These are phyloP conservation scores for Wickerhamomyces rabaulensis DNA, from an alignment of 805 yeast genomes.

Conservation along the genomic window DNA sequence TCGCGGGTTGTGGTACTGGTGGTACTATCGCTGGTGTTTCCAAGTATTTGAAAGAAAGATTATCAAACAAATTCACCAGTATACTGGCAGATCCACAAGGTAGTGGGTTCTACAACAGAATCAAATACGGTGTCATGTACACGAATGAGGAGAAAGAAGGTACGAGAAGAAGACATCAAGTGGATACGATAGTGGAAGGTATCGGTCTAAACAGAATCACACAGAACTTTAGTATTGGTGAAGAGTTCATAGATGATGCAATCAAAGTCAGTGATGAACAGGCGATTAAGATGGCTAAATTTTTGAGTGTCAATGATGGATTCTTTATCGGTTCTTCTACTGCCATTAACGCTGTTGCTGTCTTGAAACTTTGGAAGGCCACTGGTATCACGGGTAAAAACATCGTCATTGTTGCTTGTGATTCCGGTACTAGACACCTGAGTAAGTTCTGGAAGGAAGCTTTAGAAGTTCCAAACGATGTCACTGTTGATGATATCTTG, in stretches of 20 bases:
- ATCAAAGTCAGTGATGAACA: slow-evolving; percentile 73
- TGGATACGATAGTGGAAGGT: slow-evolving; percentile 91
- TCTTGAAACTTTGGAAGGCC: slow-evolving; percentile 50
- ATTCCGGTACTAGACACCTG: slow-evolving; percentile 84
- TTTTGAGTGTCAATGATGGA: slow-evolving; percentile 76
- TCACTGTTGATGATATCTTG: slow-evolving; percentile 31
- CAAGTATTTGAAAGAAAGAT: slow-evolving; percentile 54
- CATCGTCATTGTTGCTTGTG: slow-evolving; percentile 86
- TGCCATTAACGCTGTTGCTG: slow-evolving; percentile 93
- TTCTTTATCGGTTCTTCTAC: slow-evolving; percentile 88
- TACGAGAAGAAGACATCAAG: slow-evolving; percentile 90
- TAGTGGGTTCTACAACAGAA: slow-evolving; percentile 79
- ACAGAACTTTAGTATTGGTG: slow-evolving; percentile 70
- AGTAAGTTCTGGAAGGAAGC: slow-evolving; percentile 90
- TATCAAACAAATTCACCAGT: slow-evolving; percentile 33
- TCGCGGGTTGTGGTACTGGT: slow-evolving; percentile 94
- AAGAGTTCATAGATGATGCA: slow-evolving; percentile 67
- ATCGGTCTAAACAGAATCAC: slow-evolving; percentile 88
- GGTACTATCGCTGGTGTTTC: slow-evolving; percentile 96
- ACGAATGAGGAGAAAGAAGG: slow-evolving; percentile 88
- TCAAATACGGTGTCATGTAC: slow-evolving; percentile 91
- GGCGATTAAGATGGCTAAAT: slow-evolving; percentile 86
- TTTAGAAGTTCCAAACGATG: slow-evolving; percentile 25
- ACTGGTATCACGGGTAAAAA: slow-evolving; percentile 47
- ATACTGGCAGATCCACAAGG: slow-evolving; percentile 95